phyloP scores from a whole-genome alignment of 2,329 filamentous ascomycete species.

The Neurospora sp. region DNA sequence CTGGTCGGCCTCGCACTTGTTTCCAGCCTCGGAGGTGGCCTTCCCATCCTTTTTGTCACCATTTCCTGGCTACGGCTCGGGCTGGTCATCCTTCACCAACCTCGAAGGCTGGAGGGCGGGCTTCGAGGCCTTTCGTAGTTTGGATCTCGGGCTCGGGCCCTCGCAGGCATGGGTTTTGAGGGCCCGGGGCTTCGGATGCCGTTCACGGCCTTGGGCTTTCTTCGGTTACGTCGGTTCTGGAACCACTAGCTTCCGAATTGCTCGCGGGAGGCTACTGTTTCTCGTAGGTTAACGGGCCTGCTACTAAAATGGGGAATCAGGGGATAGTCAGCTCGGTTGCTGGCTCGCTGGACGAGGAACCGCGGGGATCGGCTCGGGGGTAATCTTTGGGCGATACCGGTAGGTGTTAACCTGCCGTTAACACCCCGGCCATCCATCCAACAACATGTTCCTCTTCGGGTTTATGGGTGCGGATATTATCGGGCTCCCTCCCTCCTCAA shows the following conservation, averaged over 20 bases:
- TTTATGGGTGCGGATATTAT: not conserved
- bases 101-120: not conserved
- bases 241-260: too few species aligned
- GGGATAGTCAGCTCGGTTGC: not conserved
- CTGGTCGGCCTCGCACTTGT: not conserved
- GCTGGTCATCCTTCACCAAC: not conserved
- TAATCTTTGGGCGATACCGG: not conserved
- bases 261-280: not conserved
- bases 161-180: not conserved
- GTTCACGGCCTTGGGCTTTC: too few species aligned
- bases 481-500: not conserved
- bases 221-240: too few species aligned
- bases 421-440: not conserved
- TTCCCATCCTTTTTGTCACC: not conserved
- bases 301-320: not conserved
- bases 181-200: not conserved
- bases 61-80: not conserved
- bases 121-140: not conserved
- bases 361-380: not conserved
- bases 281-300: not conserved
- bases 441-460: not conserved
- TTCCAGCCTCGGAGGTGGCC: too few species aligned
- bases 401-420: not conserved
- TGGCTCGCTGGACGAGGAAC: not conserved
- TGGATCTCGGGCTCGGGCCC: not conserved